A percentile compares a stretch with the other conserved stretches of the same genome.
Evolutionary conservation across 2,329 filamentous ascomycete species (phyloP).

Genomic region (Pseudocercospora vitis): DNA sequence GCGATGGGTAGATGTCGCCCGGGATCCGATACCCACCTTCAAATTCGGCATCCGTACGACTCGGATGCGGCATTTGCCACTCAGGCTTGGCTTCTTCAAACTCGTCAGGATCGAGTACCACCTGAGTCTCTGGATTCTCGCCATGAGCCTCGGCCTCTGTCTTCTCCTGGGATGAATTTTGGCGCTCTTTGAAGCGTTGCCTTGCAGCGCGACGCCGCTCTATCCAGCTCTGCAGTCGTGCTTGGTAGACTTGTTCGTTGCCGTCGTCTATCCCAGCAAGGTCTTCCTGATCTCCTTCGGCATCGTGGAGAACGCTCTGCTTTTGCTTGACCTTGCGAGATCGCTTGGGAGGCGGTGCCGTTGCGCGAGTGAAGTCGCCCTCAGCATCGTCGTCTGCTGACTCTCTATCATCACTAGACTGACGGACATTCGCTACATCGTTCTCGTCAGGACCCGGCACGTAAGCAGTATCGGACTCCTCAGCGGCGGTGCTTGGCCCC

Average conservation of each 20-base stretch:
- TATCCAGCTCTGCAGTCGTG: slow-evolving; percentile 74
- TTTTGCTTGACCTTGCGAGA: slow-evolving; percentile 34
- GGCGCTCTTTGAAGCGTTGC: slow-evolving; percentile 34
- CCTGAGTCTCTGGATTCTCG: slow-evolving; percentile 25
- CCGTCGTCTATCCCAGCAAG: slow-evolving; percentile 78
- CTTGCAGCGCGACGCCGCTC: slow-evolving; percentile 62
- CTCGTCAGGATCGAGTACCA: slow-evolving; percentile 36
- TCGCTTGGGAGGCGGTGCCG: slow-evolving; percentile 42
- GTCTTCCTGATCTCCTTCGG: slow-evolving; percentile 49
- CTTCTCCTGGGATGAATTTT: slow-evolving; percentile 11
- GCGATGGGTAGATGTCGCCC: slow-evolving; percentile 85
- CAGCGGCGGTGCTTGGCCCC: slow-evolving; percentile 24
- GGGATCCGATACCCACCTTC: slow-evolving; percentile 77
- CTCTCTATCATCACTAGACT: slow-evolving; percentile 42
- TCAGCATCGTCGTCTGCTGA: slow-evolving; percentile 42
- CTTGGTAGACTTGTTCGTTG: slow-evolving; percentile 76
- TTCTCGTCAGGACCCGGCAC: slow-evolving; percentile 44
- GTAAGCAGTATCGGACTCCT: slow-evolving; percentile 43
- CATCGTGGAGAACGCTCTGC: slow-evolving; percentile 26
- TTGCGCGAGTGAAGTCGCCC: slow-evolving; percentile 38
- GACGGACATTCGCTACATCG: slow-evolving; percentile 41
- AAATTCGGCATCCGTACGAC: slow-evolving; percentile 71
- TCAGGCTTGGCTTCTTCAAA: slow-evolving; percentile 54
- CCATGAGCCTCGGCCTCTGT: slow-evolving; percentile 4
- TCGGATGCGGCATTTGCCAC: slow-evolving; percentile 85